Evolutionary conservation across 495 filamentous ascomycete species (phyloP), one percentile per base, ranked within the genome.

Genomic region (Penicillium longicatenatum): DNA sequence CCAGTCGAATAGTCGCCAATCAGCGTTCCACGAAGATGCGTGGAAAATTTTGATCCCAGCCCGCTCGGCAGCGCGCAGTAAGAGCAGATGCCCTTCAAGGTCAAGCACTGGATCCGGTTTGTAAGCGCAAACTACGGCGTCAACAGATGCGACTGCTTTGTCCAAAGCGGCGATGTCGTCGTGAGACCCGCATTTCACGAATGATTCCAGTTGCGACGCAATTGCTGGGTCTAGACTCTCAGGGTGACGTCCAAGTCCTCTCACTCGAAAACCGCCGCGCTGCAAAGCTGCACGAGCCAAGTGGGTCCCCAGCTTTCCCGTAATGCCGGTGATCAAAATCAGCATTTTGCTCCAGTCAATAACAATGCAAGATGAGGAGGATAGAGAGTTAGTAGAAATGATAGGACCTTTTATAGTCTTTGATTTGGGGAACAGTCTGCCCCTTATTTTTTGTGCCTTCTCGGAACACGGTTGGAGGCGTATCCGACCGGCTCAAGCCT

Each of bases 361-460:
- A 4, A 5, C 19, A 4, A 43, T 69, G 45, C 72, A 8, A 4
- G 8, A 30, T 30, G 8, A 8, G 8, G 29, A 8, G 29, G 29
- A 8, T 30, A 30, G 29, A 30, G 29, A 30, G 29, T 30, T 30
- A 30, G 8, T 30, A 30, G 8, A 4, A 30, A 30, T 30, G 8
- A 30, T 8, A 30, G 8, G 29, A 30, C 29, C 8, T 30, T 30
- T 30, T 8, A 30, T 30, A 30, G 8, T 72, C 46, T 74, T 74
- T 26, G 71, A 70, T 14, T 69, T 67, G 21, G 70, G 47, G 39
- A 14, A 43, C 39, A 20, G 11, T 14, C 16, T 11, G 14, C 39
- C 19, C 19, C 39, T 43, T n/a, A 43, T 43, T n/a, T 5, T 43
- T 20, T 11, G 39, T 20, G 14, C 39, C 39, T 43, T 43, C 39